A percentile compares a stretch with the other conserved stretches of the same genome.
Evolutionary conservation across 1,139 yeast species (phyloP).

Genomic region (Lodderomyces margitis): DNA sequence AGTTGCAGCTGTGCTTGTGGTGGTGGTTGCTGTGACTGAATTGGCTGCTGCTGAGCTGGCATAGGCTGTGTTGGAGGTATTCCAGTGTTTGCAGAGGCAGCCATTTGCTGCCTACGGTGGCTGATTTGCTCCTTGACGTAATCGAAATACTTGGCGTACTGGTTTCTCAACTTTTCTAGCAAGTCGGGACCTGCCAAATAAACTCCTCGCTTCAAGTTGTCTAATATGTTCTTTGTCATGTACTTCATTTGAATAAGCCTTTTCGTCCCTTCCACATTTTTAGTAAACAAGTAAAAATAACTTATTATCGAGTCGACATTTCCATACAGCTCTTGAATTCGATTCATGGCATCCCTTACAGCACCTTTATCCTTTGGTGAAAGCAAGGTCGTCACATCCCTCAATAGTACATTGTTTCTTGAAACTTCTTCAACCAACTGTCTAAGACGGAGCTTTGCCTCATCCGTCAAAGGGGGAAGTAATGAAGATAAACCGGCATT

Average conservation of each 20-base stretch:
- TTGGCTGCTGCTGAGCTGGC: slow-evolving; percentile 15
- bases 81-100: slow-evolving; percentile 1
- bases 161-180: slow-evolving; percentile 65
- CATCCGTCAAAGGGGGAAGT: slow-evolving; percentile 44
- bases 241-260: slow-evolving; percentile 74
- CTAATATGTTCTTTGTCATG: slow-evolving; percentile 75
- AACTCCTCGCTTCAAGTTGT: slow-evolving; percentile 59
- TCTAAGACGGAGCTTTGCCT: slow-evolving; percentile 50
- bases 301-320: slow-evolving; percentile 76
- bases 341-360: slow-evolving; percentile 57
- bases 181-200: slow-evolving; percentile 69
- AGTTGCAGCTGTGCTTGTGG: slow-evolving; percentile 13
- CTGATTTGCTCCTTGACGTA: slow-evolving; percentile 57
- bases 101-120: slow-evolving; percentile 33
- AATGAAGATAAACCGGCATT: slow-evolving; percentile 8
- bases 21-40: slow-evolving; percentile 11
- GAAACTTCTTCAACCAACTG: slow-evolving; percentile 69
- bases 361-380: slow-evolving; percentile 62
- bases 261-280: slow-evolving; percentile 71
- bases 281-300: slow-evolving; percentile 70
- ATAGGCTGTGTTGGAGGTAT: neutral
- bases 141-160: slow-evolving; percentile 71
- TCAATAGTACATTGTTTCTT: slow-evolving; percentile 60
- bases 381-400: slow-evolving; percentile 61
- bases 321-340: slow-evolving; percentile 61